Percentiles rank a stretch among this genome's conserved stretches.
phyloP scores from a whole-genome alignment of 345 rosid species.

The Physaria fendleri region DNA sequence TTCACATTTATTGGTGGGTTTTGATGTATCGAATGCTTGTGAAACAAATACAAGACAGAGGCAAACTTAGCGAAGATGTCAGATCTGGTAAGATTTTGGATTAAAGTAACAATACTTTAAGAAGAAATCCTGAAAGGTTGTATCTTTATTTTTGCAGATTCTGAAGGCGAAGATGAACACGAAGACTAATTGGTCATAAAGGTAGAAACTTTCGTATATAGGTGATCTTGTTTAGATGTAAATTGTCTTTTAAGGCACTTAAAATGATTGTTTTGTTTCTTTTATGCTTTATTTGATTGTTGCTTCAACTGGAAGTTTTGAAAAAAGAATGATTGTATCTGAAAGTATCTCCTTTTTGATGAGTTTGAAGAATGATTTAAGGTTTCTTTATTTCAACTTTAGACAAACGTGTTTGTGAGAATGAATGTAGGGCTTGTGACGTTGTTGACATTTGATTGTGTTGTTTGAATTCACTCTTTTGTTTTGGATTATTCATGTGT shows the following conservation, averaged over 20 bases:
- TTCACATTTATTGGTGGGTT: slow-evolving; percentile 74
- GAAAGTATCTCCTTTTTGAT: slow-evolving; percentile 3
- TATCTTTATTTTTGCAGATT: slow-evolving; percentile 43
- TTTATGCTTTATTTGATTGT: not conserved
- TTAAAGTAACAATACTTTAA: not conserved
- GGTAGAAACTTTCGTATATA: not conserved
- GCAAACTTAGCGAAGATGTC: slow-evolving; percentile 61
- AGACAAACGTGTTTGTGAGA: not conserved
- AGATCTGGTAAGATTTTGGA: slow-evolving; percentile 49
- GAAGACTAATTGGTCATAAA: slow-evolving; percentile 47
- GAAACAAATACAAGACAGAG: slow-evolving; percentile 48
- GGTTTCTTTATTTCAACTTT: not conserved
- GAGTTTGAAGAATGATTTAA: not conserved
- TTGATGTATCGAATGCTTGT: slow-evolving; percentile 57
- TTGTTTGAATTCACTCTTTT: not conserved
- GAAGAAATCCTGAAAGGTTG: not conserved
- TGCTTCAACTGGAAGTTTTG: slow-evolving; percentile 11
- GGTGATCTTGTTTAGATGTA: not conserved
- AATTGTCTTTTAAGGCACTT: not conserved
- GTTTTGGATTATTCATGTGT: not conserved
- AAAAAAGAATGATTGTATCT: slow-evolving; percentile 3
- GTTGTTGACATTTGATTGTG: not conserved
- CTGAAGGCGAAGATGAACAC: slow-evolving; percentile 76
- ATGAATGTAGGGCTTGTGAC: not conserved
- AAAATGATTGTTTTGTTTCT: slow-evolving; percentile 5